Conservation (phyloP, 108 stramenopile genomes). For the Skeletonema grethae region DNA sequence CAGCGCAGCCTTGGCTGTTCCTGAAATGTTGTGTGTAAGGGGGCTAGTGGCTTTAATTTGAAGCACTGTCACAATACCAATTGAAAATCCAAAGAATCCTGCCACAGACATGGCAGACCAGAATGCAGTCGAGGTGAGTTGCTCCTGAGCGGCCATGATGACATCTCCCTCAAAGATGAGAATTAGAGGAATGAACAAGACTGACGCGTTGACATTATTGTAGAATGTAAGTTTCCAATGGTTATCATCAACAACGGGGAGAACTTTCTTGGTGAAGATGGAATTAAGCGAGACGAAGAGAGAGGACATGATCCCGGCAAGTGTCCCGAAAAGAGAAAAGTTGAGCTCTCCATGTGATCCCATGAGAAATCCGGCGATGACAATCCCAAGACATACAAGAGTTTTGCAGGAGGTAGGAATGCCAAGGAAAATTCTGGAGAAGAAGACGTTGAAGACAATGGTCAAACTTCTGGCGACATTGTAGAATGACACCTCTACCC, state of each 20-base stretch:
- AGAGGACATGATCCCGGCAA: constrained; percentile 84
- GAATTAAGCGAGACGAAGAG: constrained; percentile 95
- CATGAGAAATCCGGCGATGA: constrained; percentile 89
- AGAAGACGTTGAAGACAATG: constrained; percentile 93
- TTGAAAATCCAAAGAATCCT: constrained; percentile 93
- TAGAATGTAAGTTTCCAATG: constrained; percentile 92
- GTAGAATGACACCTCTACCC: constrained; percentile 96
- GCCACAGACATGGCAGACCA: constrained; percentile 89
- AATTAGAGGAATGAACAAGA: constrained; percentile 90
- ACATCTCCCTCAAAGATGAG: constrained; percentile 69
- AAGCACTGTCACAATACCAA: constrained; percentile 95
- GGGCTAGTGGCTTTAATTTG: constrained; percentile 96
- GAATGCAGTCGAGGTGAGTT: constrained; percentile 69
- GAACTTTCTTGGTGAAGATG: constrained; percentile 91
- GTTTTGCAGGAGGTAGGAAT: constrained; percentile 71
- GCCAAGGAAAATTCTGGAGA: constrained; percentile 81
- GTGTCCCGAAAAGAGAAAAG: constrained; percentile 83
- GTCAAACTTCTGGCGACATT: constrained; percentile 94
- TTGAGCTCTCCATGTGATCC: constrained; percentile 88
- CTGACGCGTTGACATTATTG: constrained; percentile 94
- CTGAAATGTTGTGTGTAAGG: constrained; percentile 94
- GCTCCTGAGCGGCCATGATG: constrained; percentile 41
- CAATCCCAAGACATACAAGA: constrained; percentile 75
- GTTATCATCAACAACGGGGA: constrained; percentile 89
- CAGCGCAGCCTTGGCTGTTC: constrained; percentile 93